Evolutionary conservation across 2,329 filamentous ascomycete species (phyloP).

Genomic region (Trichophyton benhamiae): DNA sequence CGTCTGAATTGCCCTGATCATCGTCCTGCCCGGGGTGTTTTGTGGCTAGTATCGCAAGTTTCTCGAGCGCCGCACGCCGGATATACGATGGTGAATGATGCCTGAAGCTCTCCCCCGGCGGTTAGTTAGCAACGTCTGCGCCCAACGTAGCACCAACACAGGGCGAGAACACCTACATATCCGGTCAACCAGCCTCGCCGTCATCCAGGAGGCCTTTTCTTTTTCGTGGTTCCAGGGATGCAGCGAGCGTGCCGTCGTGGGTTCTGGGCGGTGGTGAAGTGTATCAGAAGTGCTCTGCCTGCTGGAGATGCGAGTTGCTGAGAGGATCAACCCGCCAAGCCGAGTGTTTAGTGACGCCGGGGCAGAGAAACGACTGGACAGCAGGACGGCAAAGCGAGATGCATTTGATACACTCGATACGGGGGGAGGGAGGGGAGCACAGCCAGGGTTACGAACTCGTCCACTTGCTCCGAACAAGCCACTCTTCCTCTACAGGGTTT

Average conservation of each 20-base stretch:
- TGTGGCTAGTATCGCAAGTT: conserved; percentile 33
- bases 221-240: background rate
- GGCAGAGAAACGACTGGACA: background rate
- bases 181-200: background rate
- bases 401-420: background rate
- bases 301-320: background rate
- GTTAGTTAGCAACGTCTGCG: background rate
- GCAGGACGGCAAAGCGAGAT: background rate
- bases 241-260: background rate
- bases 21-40: conserved; percentile 20
- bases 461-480: background rate
- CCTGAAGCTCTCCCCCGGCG: conserved; percentile 1
- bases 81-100: conserved; percentile 11
- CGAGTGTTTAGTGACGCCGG: background rate
- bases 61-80: conserved; percentile 31
- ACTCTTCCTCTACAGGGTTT: background rate
- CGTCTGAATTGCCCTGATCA: conserved; percentile 19
- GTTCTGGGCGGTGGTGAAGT: background rate
- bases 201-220: background rate
- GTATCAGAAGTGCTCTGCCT: no score
- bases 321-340: background rate
- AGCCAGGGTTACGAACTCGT: background rate
- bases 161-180: background rate
- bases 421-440: background rate
- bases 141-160: background rate